Base-by-base conservation (phyloP, 1,284 basidiomycete species). In the Hypsizygus ulmarius region DNA sequence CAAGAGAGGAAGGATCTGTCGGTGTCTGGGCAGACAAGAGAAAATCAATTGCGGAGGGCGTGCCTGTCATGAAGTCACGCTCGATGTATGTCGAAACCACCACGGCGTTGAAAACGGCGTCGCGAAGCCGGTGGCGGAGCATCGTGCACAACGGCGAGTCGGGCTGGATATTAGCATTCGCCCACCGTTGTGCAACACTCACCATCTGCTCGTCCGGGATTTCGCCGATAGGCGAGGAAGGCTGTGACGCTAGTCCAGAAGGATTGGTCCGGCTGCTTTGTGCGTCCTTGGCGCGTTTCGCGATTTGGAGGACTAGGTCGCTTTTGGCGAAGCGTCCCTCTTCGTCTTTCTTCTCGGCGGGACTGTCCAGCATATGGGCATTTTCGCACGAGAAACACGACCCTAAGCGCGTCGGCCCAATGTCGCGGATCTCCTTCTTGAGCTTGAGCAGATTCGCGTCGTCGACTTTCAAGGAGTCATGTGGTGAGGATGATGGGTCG, bases 391-490 rank as follows among this genome's bases (percentile, higher is more conserved):
- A 64, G 54, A 77, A 79, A 56, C 78, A 79, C 54, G 72, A 69
- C 16, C 81, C 82, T 35, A 82, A 72, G 47, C 77, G 77, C 34
- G 76, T 70, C 27, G 83, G 81, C 28, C 82, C 81, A 50, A 93
- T 80, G 60, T 85, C 84, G 65, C 84, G 81, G 53, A 92, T 81
- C 69, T 93, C 89, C 56, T 75, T 74, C 69, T 91, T 90, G 39
- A 90, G 68, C 55, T 70, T 72, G 50, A 78, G 63, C 52, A 90
- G 64, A 33, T 84, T 79, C 35, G 69, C 68, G 19, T 75, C 68
- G 36, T 69, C 71, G 48, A 71, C 64, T 58, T 64, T 70, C 43
- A 61, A 60, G 2, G 37, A 32, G 51, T 59, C 56, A 56, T 62
- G 50, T 54, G 64, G 50, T 57, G 65, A 42, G 21, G 49, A 27